A percentile compares a stretch with the other conserved stretches of the same genome.
Conservation (phyloP, 495 filamentous ascomycete genomes). For the Penicilliopsis zonata region DNA sequence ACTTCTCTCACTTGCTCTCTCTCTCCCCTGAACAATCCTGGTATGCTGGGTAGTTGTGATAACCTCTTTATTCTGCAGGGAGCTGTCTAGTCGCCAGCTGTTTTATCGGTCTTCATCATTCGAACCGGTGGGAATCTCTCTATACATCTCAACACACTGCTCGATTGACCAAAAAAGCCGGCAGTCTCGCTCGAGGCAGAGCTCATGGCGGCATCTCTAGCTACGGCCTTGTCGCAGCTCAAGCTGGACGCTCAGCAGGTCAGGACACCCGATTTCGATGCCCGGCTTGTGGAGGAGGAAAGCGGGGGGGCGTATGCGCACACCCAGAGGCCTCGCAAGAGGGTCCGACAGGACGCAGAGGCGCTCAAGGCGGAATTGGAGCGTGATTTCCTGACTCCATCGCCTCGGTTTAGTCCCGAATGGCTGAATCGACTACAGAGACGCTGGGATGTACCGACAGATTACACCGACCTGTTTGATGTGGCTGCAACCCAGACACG, state of each 20-base stretch:
- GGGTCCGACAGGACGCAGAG: constrained; percentile 31
- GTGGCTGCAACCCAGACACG: constrained; percentile 85
- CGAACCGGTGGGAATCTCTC: too few relatives aligned
- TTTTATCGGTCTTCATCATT: too few relatives aligned
- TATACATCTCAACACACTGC: too few relatives aligned
- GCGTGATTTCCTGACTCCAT: constrained; percentile 64
- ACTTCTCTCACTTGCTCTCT: too few relatives aligned
- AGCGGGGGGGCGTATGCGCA: constrained; percentile 17
- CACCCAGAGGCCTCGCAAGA: constrained; percentile 43
- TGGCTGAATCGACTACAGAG: constrained; percentile 86
- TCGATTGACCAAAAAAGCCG: too few relatives aligned
- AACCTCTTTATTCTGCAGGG: too few relatives aligned
- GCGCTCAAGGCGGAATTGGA: constrained; percentile 60
- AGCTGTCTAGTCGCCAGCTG: too few relatives aligned
- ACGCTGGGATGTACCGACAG: constrained; percentile 70
- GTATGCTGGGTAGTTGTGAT: too few relatives aligned
- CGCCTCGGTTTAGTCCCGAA: constrained; percentile 57
- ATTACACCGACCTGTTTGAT: constrained; percentile 69
- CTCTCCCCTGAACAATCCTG: too few relatives aligned
- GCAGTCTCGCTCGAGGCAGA: too few relatives aligned
- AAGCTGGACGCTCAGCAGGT: constrained; percentile 13
- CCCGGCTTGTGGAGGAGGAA: constrained; percentile 22
- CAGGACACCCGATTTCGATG: constrained; percentile 16
- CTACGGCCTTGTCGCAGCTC: constrained; percentile 18
- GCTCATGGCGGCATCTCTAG: constrained; percentile 15